Evolutionary conservation across 805 yeast genomes (phyloP).

Genomic region (Alloascoidea africana): DNA sequence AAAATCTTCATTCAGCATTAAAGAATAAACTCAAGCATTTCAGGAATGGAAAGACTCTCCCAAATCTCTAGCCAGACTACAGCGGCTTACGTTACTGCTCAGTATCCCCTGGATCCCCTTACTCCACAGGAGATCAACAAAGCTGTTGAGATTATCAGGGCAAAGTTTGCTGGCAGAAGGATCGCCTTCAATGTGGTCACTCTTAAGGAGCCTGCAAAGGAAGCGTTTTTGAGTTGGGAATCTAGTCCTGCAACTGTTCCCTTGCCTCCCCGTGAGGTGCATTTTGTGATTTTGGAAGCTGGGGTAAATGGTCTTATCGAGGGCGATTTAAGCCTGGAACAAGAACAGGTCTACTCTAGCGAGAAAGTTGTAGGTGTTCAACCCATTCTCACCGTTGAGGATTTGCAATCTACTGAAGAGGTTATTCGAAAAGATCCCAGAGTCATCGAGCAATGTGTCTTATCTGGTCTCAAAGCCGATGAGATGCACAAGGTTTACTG

Average conservation of each 20-base stretch:
- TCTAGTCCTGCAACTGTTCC: constrained; percentile 22
- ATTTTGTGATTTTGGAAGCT: constrained; percentile 42
- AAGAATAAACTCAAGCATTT: no score
- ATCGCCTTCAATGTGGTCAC: constrained; percentile 56
- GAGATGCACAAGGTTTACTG: constrained; percentile 46
- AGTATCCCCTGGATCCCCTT: constrained; percentile 59
- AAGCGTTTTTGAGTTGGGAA: constrained; percentile 51
- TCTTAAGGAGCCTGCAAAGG: constrained; percentile 55
- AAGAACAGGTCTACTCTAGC: constrained; percentile 29
- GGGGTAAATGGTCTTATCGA: constrained; percentile 53
- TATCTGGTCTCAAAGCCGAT: constrained; percentile 49
- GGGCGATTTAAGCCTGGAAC: constrained; percentile 47
- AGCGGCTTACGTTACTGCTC: not conserved
- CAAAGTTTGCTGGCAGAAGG: constrained; percentile 25
- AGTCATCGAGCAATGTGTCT: constrained; percentile 57
- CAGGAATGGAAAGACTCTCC: not conserved
- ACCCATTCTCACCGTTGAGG: constrained; percentile 62
- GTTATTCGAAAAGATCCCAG: constrained; percentile 55
- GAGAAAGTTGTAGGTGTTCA: constrained; percentile 44
- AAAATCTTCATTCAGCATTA: no score
- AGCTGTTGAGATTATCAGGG: constrained; percentile 35
- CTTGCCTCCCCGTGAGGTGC: constrained; percentile 51
- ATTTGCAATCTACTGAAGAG: constrained; percentile 45
- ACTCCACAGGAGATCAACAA: constrained; percentile 45
- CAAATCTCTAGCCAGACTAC: not conserved